Evolutionary conservation across 176 grass and related monocot species (phyloP).

Genomic region (Oryza brachyantha): DNA sequence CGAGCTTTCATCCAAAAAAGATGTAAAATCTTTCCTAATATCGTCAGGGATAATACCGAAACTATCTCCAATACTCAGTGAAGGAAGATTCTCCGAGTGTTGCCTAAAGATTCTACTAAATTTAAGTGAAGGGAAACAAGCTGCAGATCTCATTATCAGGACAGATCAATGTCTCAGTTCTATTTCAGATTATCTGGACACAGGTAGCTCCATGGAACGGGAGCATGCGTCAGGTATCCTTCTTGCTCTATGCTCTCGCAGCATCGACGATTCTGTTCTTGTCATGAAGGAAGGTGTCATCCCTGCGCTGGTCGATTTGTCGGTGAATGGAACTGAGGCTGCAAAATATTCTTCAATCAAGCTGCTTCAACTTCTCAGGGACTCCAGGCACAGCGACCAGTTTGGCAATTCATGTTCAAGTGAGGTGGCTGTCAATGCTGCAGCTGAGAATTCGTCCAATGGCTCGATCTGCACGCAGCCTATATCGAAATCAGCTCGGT

Average conservation of each 20-base stretch:
- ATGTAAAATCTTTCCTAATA: slow-evolving; percentile 47
- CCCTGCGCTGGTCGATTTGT: slow-evolving; percentile 74
- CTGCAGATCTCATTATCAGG: slow-evolving; percentile 35
- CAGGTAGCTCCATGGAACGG: slow-evolving; percentile 49
- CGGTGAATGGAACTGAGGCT: slow-evolving; percentile 70
- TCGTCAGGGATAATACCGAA: slow-evolving; percentile 56
- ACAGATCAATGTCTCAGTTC: slow-evolving; percentile 47
- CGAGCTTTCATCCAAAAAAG: slow-evolving; percentile 44
- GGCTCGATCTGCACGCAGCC: slow-evolving; percentile 23
- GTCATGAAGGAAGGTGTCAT: slow-evolving; percentile 82
- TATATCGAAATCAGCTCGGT: slow-evolving; percentile 45
- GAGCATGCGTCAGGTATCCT: slow-evolving; percentile 65
- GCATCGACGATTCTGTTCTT: slow-evolving; percentile 48
- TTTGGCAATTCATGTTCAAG: slow-evolving; percentile 37
- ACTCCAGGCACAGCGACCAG: slow-evolving; percentile 34
- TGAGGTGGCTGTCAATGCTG: slow-evolving; percentile 19
- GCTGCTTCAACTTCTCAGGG: slow-evolving; percentile 62
- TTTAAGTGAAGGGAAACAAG: slow-evolving; percentile 52
- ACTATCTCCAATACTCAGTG: slow-evolving; percentile 40
- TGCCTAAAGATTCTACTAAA: slow-evolving; percentile 63
- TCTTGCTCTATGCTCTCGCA: slow-evolving; percentile 46
- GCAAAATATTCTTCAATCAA: slow-evolving; percentile 45
- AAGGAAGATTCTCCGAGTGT: slow-evolving; percentile 41
- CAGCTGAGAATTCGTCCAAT: slow-evolving; percentile 13
- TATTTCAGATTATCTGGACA: slow-evolving; percentile 65